phyloP scores from a whole-genome alignment of 139 green algal genomes.

The Raphidocelis subcapitata region DNA sequence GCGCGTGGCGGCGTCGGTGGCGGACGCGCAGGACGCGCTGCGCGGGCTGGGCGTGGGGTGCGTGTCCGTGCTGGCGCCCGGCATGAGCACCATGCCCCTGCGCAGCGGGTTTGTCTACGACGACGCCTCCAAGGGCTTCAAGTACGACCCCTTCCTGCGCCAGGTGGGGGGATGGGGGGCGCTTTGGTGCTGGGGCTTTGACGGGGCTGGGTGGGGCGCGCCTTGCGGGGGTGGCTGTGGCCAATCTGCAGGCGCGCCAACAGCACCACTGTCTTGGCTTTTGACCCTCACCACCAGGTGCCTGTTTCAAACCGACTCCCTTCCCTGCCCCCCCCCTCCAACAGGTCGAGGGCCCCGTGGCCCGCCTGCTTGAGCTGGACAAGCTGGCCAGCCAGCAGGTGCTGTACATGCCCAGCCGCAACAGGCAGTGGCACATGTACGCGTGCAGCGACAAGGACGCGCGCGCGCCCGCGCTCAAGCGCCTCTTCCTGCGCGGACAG shows the following conservation, averaged over 20 bases:
- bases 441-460: conserved; percentile 52
- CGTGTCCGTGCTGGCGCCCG: conserved; percentile 29
- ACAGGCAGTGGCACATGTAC: conserved; percentile 93
- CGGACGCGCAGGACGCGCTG: background rate
- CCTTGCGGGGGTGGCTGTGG: too few species aligned
- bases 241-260: too few species aligned
- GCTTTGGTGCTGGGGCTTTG: too few species aligned
- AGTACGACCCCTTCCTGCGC: conserved; percentile 44
- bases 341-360: conserved; percentile 60
- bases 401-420: conserved; percentile 72
- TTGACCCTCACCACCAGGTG: too few species aligned
- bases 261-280: too few species aligned
- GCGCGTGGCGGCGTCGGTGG: background rate
- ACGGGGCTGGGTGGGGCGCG: too few species aligned
- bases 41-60: too few species aligned
- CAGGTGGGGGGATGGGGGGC: conserved; percentile 25
- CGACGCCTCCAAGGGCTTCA: conserved; percentile 26
- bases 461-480: conserved; percentile 20
- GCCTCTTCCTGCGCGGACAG: conserved; percentile 83
- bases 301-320: too few species aligned
- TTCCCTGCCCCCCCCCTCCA: background rate
- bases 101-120: conserved; percentile 51
- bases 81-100: conserved; percentile 45
- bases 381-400: conserved; percentile 49
- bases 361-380: conserved; percentile 79